Evolutionary conservation across 257 asterid species (phyloP).

Genomic region (Fraxinus quadrangulata): DNA sequence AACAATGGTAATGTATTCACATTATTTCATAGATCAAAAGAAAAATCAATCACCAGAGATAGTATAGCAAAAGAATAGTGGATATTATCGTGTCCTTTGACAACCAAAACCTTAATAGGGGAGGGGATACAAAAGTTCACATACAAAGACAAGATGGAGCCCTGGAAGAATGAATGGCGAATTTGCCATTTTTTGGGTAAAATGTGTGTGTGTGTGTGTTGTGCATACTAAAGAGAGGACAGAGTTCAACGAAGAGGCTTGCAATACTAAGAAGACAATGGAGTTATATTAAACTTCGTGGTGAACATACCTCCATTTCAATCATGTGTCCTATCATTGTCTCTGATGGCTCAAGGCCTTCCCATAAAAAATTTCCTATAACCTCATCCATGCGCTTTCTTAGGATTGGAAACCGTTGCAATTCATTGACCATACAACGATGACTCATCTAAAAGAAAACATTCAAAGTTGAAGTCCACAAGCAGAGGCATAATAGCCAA

Average conservation of each 20-base stretch:
- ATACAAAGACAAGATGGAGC: not conserved
- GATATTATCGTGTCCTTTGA: not conserved
- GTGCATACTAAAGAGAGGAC: not conserved
- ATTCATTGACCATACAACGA: constrained; percentile 72
- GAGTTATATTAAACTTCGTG: not conserved
- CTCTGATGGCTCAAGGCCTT: constrained; percentile 86
- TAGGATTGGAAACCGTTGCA: constrained; percentile 83
- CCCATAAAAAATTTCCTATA: constrained; percentile 68
- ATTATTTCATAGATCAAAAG: not conserved
- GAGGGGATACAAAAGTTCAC: not conserved
- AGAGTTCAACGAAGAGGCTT: not conserved
- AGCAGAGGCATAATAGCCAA: constrained; percentile 21
- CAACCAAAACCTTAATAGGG: not conserved
- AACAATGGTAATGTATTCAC: not conserved
- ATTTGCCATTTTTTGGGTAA: not conserved
- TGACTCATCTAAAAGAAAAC: constrained; percentile 73
- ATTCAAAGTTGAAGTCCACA: constrained; percentile 12
- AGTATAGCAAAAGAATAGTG: not conserved
- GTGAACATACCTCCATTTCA: constrained; percentile 77
- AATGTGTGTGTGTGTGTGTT: not conserved
- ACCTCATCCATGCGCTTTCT: constrained; percentile 79
- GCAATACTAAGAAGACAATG: not conserved
- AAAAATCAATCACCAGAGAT: not conserved
- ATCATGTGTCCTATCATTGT: constrained; percentile 79
- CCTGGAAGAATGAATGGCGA: not conserved